Evolutionary conservation across 139 green algal genomes (phyloP), one percentile per base, ranked within the genome.

Genomic region (Astrephomene gubernaculifera): DNA sequence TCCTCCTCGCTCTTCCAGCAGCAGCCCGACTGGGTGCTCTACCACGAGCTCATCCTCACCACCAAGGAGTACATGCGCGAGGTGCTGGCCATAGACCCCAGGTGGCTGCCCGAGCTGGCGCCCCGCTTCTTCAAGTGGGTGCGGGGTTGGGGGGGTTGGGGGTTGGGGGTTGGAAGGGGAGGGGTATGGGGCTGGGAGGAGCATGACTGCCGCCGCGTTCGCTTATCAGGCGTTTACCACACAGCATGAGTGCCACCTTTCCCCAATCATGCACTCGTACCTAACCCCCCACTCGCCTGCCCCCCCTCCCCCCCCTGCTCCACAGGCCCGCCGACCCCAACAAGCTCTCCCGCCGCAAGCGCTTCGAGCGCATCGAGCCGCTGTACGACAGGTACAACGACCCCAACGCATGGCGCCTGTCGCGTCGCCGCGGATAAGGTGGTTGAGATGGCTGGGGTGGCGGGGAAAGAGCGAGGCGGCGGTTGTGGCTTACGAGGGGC

Each of bases 61-160:
- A 98, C 92, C 86, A 99, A 99, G 91, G 97, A 99, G 92, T 99
- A 97, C 90, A 99, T 99, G 95, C 92, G 97, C 10, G 90, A 97
- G 82, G 92, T 96, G 68, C 93, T 94, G 72, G 87, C 91, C 24
- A 98, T 99, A 81, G 97, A 99, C 79, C 97, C 97, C 39, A 39
- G 69, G 39, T 99, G 97, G 97, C 93, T 99, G 57, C 93, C 97
- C 8, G 97, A 99, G 92, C 90, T 99, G 39, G 97, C 97, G 38
- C 97, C 97, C 14, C 88, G 96, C 60, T 99, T 99, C 94, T 99
- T 99, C 95, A 96, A 94, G 49, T 49, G 72, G 1, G 41, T 36
- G 49, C 29, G 17, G 2, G 5, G 19, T n/a, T n/a, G n/a, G n/a
- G n/a, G 29, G 10, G 8, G 22, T 67, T 2, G 60, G 60, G 60